Conservation (phyloP, 2,329 filamentous ascomycete species). For the Xylaria sp. region DNA sequence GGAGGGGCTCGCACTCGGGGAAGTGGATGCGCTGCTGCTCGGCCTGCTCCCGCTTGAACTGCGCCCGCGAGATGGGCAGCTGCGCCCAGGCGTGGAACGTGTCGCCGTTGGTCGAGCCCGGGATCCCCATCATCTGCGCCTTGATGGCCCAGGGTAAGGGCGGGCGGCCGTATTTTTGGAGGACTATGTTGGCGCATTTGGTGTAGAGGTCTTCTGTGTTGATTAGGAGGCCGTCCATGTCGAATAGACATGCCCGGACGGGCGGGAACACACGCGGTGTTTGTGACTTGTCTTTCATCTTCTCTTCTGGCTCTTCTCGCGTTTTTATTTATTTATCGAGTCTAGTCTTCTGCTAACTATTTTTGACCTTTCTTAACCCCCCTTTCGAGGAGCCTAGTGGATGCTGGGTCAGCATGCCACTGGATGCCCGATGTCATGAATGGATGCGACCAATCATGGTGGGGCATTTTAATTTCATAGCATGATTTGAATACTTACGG, state of each 20-base stretch:
- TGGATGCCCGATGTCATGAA: neutral
- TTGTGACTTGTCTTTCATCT: neutral
- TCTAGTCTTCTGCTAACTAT: neutral
- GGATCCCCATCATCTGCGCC: conserved; percentile 76
- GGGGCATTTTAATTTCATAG: neutral
- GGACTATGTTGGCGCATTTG: conserved; percentile 72
- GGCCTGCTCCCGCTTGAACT: conserved; percentile 64
- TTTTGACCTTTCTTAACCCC: neutral
- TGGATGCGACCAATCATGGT: neutral
- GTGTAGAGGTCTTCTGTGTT: conserved; percentile 80
- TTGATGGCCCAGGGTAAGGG: conserved; percentile 77
- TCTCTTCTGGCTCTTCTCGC: neutral
- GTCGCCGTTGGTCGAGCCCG: conserved; percentile 50
- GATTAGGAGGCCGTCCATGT: conserved; percentile 83
- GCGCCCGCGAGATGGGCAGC: conserved; percentile 71
- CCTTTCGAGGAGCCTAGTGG: conserved; percentile 1
- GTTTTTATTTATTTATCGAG: neutral
- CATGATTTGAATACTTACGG: neutral
- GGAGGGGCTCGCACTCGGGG: conserved; percentile 68
- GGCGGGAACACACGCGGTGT: conserved; percentile 53
- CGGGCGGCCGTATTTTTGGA: conserved; percentile 70
- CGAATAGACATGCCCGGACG: conserved; percentile 79
- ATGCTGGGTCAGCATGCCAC: conserved; percentile 10
- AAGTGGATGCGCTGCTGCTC: conserved; percentile 69
- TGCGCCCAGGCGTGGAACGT: conserved; percentile 71